Percentiles rank a stretch among this genome's conserved stretches.
Conservation (phyloP, 1,139 yeast genomes). For the Diutina ranongensis region DNA sequence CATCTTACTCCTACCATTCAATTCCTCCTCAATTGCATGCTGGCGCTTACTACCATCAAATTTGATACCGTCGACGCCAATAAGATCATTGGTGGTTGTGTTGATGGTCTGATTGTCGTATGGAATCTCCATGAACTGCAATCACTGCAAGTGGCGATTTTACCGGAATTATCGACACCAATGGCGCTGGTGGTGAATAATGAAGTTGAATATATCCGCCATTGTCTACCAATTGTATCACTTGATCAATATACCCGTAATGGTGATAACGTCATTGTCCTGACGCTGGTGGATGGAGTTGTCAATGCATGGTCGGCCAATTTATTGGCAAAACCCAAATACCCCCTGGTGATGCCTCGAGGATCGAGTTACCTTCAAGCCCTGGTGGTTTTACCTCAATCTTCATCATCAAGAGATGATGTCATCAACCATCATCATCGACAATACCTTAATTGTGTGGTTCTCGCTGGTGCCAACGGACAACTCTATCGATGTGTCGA, state of each 20-base stretch:
- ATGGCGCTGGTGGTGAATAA: not conserved
- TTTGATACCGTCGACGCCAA: not conserved
- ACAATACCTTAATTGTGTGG: not conserved
- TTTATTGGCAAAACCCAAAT: constrained; percentile 1
- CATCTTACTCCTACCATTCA: not conserved
- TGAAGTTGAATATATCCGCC: not conserved
- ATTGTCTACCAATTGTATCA: not conserved
- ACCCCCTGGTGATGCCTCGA: not conserved
- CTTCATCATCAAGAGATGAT: not conserved
- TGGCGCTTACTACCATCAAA: not conserved
- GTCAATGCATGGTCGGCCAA: constrained; percentile 1
- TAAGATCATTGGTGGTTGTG: not conserved
- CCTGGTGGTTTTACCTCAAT: not conserved
- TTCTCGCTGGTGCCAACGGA: not conserved
- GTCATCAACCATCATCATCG: not conserved
- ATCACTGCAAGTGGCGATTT: not conserved
- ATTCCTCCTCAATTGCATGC: not conserved
- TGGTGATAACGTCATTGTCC: not conserved
- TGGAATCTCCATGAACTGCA: constrained; percentile 1
- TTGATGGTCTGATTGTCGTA: not conserved
- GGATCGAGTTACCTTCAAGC: not conserved
- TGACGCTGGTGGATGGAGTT: constrained; percentile 4
- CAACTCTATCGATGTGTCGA: not conserved
- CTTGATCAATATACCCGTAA: not conserved
- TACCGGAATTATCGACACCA: not conserved